Percentiles rank a stretch among this genome's conserved stretches.
Evolutionary conservation across 495 filamentous ascomycete genomes (phyloP).

Genomic region (Hapsidospora chrysogenum): DNA sequence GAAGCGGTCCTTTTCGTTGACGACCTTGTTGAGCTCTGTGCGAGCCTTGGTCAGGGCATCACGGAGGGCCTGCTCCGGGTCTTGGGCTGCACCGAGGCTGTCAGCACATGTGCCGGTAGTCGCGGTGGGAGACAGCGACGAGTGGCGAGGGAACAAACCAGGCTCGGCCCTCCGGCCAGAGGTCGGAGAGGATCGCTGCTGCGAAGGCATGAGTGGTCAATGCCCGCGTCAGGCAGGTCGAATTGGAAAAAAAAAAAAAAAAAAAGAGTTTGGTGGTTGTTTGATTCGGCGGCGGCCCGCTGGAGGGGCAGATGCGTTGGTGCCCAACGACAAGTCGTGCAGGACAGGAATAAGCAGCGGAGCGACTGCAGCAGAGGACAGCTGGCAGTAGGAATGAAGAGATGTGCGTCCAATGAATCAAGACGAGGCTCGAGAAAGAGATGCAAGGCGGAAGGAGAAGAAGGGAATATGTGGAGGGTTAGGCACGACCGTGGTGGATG

Average conservation of each 20-base stretch:
- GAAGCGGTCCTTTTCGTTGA: slow-evolving; percentile 9
- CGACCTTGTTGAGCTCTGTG: slow-evolving; percentile 4
- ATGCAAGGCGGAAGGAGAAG: background rate
- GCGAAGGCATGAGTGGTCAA: background rate
- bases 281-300: no score
- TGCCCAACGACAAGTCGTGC: background rate
- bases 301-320: no score
- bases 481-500: background rate
- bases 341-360: no score
- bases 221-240: background rate
- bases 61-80: slow-evolving; percentile 1
- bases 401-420: background rate
- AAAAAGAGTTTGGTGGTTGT: no score
- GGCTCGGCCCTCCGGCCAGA: background rate
- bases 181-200: background rate
- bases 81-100: background rate
- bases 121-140: background rate
- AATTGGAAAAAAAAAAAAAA: no score
- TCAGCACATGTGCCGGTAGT: background rate
- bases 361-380: background rate
- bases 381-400: background rate
- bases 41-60: slow-evolving; percentile 3
- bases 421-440: background rate
- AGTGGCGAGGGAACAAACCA: background rate
- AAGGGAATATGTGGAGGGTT: background rate